These are phyloP conservation scores for Sutorius australiensis DNA, from an alignment of 768 basidiomycete genomes.

Conservation along the genomic window DNA sequence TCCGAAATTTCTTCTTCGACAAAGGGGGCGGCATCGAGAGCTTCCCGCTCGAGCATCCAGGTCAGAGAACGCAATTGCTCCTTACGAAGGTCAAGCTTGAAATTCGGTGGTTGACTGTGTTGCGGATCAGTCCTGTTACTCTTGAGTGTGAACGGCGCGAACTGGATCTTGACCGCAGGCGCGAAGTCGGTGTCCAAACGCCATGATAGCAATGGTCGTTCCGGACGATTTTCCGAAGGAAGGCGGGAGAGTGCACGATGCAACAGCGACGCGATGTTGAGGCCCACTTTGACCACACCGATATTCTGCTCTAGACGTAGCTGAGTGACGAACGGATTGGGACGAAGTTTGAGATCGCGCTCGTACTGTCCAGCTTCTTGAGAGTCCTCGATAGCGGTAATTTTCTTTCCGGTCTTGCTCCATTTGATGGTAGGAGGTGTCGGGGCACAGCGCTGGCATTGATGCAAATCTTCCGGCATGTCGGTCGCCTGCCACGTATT, in stretches of 20 bases:
- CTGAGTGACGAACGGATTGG: slow-evolving; percentile 83
- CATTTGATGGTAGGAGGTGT: slow-evolving; percentile 71
- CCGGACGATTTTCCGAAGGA: slow-evolving; percentile 50
- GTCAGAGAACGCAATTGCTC: slow-evolving; percentile 88
- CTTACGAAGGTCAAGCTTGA: slow-evolving; percentile 64
- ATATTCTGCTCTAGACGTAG: slow-evolving; percentile 59
- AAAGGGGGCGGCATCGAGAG: slow-evolving; percentile 60
- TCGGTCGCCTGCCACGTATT: slow-evolving; percentile 62
- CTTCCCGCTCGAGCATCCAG: slow-evolving; percentile 90
- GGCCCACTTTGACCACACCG: slow-evolving; percentile 77
- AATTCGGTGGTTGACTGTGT: slow-evolving; percentile 75
- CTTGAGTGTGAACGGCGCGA: slow-evolving; percentile 63
- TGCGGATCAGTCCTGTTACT: slow-evolving; percentile 75
- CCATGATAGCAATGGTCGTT: slow-evolving; percentile 63
- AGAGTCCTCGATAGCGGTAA: slow-evolving; percentile 76
- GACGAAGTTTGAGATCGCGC: slow-evolving; percentile 79
- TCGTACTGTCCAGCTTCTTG: slow-evolving; percentile 88
- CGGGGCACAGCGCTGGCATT: slow-evolving; percentile 83
- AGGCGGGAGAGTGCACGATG: slow-evolving; percentile 84
- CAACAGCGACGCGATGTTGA: slow-evolving; percentile 82
- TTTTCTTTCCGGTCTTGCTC: slow-evolving; percentile 55
- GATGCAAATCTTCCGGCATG: slow-evolving; percentile 40
- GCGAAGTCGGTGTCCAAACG: slow-evolving; percentile 75
- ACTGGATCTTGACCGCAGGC: slow-evolving; percentile 53
- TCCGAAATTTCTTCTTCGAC: slow-evolving; percentile 94